Evolutionary conservation across 306 rosid genomes (phyloP), one percentile per base, ranked within the genome.

Genomic region (Bauhinia variegata): DNA sequence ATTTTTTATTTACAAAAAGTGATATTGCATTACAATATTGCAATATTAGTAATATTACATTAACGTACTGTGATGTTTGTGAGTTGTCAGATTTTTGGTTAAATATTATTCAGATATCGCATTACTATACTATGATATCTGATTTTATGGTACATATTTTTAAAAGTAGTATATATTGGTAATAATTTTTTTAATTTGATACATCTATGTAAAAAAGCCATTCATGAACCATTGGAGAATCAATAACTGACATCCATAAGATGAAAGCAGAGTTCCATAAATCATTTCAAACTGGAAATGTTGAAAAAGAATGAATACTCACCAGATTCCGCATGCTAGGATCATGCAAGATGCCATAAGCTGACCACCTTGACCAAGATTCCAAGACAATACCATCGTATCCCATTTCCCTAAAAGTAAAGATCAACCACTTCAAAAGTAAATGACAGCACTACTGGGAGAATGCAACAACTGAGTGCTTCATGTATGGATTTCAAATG

Each of bases 331-430:
- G 86, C 87, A 85, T 52, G 77, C 65, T 76, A 64, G 89, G 90
- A 67, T 93, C 97, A 65, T 74, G 84, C 84, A 93, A 77, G 72
- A 90, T 77, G 39, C 92, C 89, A 61, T 78, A 82, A 74, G 89
- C 95, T 65, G 87, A 90, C 99, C 97, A 93, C 69, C 95, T 90
- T 65, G 99, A 93, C 99, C 97, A 93, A 55, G 99, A 88, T 82
- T 93, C 99, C 54, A 93, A 79, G 58, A 93, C 96, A 67, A 93
- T 69, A 71, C 99, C 99, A 73, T 88, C 97, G 79, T 90, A 93
- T 42, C 86, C 96, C 97, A 90, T 93, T 68, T 90, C 99, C 88
- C 99, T 88, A 69, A 64, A 59, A 30, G 75, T 57, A 48, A 66
- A 60, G 65, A 65, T 31, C 50, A 36, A 59, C 46, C 52, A 34